Base-by-base conservation (phyloP, 352 stramenopile species). In the Phytophthora macrochlamydospora region DNA sequence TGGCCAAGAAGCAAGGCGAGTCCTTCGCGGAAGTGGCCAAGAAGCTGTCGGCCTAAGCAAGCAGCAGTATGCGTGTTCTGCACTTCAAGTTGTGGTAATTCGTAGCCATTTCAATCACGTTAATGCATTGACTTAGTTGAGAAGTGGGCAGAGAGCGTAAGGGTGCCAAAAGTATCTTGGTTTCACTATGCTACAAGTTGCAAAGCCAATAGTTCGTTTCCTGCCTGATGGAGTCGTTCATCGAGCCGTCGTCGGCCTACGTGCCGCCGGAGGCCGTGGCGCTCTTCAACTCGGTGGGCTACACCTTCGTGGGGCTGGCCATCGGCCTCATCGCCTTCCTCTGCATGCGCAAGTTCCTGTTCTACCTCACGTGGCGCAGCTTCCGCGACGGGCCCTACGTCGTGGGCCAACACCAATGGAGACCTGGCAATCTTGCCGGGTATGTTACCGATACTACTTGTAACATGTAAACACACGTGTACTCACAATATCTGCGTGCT, bases 11-110 rank as follows among this genome's bases (percentile, higher is more conserved):
- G 43, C 91, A 98, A 64, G 93, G 91, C 54, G 79, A 93, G 66
- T 83, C 83, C 45, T 98, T 98, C 65, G 91, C 89, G 3, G 31
- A 45, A 5, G 74, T 97, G 18, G 77, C 89, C 55, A 94, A 92
- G 78, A 96, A 95, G 71, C 72, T 98, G 12, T 71, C 71, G 29
- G 66, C 67, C 8, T 82, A 73, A 53, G 44, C 7, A 14, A 52
- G 45, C 45, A 31, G 13, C 45, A 35, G 2, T 33, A 33, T 59
- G 12, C 35, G 46, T 6, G 29, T 30, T 57, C n/a, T 24, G 18
- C 18, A 24, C 18, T 24, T 24, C 18, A 24, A 24, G 18, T 24
- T 24, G 18, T 24, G 18, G 18, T 43, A 12, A 43, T 43, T 43
- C 7, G 7, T 12, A 7, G 37, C 48, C 48, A 12, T 12, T 45